Evolutionary conservation across 495 filamentous ascomycete genomes (phyloP).

Genomic region (Rhypophila decipiens): DNA sequence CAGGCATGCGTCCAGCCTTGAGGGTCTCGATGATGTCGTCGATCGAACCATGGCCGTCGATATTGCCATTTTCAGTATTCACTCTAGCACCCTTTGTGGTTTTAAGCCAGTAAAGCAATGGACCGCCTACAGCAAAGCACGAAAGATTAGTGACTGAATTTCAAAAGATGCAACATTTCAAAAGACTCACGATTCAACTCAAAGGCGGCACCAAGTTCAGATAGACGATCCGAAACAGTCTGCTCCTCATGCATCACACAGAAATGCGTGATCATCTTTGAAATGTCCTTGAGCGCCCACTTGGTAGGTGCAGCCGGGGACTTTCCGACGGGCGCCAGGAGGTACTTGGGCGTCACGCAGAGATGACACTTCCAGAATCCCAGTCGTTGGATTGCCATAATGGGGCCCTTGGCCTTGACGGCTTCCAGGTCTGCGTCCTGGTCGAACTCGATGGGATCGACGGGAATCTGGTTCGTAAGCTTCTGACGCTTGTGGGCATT

Average conservation of each 20-base stretch:
- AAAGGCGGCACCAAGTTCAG: constrained; percentile 34
- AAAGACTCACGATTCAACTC: constrained; percentile 29
- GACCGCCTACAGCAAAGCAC: no score
- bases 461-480: neutral
- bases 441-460: neutral
- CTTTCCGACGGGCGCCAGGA: constrained; percentile 29
- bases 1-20: no score
- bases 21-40: no score
- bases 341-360: constrained; percentile 33
- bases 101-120: no score
- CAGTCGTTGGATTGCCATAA: constrained; percentile 28
- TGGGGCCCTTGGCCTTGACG: constrained; percentile 1
- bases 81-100: no score
- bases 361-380: constrained; percentile 42
- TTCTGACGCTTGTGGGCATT: constrained; percentile 5
- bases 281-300: constrained; percentile 40
- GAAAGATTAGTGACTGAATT: no score
- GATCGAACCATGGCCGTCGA: no score
- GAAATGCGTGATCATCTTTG: constrained; percentile 41
- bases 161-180: no score
- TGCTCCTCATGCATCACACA: constrained; percentile 41
- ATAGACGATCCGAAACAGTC: constrained; percentile 25
- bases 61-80: no score
- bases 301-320: constrained; percentile 41
- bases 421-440: neutral